phyloP scores from a whole-genome alignment of 2,329 filamentous ascomycete genomes.

The Dothistroma septosporum region DNA sequence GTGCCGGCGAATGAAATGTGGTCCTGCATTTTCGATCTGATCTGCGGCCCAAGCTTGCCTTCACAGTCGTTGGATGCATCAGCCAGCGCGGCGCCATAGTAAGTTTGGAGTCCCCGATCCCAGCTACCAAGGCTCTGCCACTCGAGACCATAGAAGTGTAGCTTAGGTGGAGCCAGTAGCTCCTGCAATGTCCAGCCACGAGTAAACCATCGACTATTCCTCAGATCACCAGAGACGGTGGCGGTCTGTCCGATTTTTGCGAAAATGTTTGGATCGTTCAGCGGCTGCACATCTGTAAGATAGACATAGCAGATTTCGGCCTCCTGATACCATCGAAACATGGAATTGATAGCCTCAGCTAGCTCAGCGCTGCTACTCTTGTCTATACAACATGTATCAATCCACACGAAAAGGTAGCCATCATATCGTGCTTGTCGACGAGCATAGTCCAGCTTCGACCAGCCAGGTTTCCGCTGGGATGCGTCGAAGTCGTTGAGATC shows the following conservation, averaged over 20 bases:
- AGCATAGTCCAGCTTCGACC: conserved; percentile 11
- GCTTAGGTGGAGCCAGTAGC: not conserved
- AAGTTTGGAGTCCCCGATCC: too few species aligned
- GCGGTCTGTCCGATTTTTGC: not conserved
- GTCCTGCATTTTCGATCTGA: not conserved
- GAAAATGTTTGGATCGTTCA: not conserved
- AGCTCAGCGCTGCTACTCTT: conserved; percentile 18
- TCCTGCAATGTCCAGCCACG: not conserved
- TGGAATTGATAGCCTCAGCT: conserved; percentile 21
- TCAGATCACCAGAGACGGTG: too few species aligned
- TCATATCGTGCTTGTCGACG: conserved; percentile 11
- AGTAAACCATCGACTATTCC: too few species aligned
- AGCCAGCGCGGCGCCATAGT: too few species aligned
- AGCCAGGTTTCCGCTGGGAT: conserved; percentile 3
- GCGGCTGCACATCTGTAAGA: not conserved
- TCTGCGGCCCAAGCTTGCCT: too few species aligned
- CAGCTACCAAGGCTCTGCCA: not conserved
- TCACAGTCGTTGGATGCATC: too few species aligned
- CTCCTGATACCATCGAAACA: conserved; percentile 18
- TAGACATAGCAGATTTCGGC: conserved; percentile 18
- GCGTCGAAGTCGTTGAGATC: conserved; percentile 1
- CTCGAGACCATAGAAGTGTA: not conserved
- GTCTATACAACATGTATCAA: conserved; percentile 25
- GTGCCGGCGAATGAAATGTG: not conserved
- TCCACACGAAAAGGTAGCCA: conserved; percentile 14